Conservation (phyloP, 192 early-diverging fungal species). For the Rhizophagus clarus region DNA sequence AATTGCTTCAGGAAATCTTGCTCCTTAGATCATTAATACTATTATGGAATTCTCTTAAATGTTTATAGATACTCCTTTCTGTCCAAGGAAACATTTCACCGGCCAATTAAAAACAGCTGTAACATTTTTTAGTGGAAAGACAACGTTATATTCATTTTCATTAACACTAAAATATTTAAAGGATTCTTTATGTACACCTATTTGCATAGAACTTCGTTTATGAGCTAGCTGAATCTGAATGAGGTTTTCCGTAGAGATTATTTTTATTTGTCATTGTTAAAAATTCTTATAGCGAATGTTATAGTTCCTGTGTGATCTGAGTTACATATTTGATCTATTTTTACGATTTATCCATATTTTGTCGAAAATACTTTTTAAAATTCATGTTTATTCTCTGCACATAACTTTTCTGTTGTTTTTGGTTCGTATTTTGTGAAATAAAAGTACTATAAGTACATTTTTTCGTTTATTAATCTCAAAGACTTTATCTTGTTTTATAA, state of each 20-base stretch:
- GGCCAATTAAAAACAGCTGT: conserved; percentile 73
- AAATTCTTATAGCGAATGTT: conserved; percentile 45
- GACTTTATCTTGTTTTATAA: too few relatives aligned
- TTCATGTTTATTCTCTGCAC: background rate
- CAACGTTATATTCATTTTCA: conserved; percentile 60
- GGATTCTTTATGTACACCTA: conserved; percentile 54
- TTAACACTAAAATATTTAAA: conserved; percentile 60
- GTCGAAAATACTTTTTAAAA: conserved; percentile 29
- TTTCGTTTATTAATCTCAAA: too few relatives aligned
- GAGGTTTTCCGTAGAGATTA: conserved; percentile 66
- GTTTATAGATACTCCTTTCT: conserved; percentile 48
- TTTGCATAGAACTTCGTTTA: conserved; percentile 49
- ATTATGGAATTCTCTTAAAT: conserved; percentile 72
- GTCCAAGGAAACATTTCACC: conserved; percentile 71
- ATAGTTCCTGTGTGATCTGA: conserved; percentile 74
- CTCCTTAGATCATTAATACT: conserved; percentile 77
- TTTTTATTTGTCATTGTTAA: conserved; percentile 47
- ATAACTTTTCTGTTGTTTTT: too few relatives aligned
- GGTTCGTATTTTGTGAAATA: background rate
- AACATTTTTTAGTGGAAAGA: conserved; percentile 81
- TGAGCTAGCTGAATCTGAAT: conserved; percentile 61
- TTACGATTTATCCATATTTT: conserved; percentile 30
- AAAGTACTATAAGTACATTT: too few relatives aligned
- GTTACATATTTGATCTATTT: conserved; percentile 24
- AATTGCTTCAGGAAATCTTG: conserved; percentile 45